Conservation (phyloP, 257 asterid genomes). For the Ophiorrhiza pumila region DNA sequence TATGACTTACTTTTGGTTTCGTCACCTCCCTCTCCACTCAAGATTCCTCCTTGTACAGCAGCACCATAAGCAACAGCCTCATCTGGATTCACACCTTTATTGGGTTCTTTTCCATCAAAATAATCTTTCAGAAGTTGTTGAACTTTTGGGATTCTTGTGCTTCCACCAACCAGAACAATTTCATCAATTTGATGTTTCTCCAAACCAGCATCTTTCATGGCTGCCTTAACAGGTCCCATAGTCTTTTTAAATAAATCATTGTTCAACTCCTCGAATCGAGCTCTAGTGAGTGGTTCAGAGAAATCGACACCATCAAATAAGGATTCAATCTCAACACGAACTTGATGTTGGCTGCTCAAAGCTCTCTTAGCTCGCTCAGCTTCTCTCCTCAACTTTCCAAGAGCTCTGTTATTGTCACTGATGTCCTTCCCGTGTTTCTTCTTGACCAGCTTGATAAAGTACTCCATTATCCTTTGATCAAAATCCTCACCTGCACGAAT, state of each 20-base stretch:
- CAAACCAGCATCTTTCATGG: conserved; percentile 80
- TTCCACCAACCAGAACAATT: conserved; percentile 88
- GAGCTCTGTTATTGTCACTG: conserved; percentile 78
- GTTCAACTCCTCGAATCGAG: conserved; percentile 87
- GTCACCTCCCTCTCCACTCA: conserved; percentile 84
- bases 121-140: too few relatives aligned
- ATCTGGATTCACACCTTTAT: conserved; percentile 84
- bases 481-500: conserved; percentile 69
- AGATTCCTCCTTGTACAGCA: conserved; percentile 83
- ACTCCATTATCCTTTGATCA: conserved; percentile 78
- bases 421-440: conserved; percentile 87
- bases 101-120: too few relatives aligned
- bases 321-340: conserved; percentile 81
- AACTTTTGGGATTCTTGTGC: conserved; percentile 83
- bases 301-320: conserved; percentile 74
- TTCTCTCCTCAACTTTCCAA: conserved; percentile 83
- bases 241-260: too few relatives aligned
- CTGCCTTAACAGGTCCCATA: conserved; percentile 90
- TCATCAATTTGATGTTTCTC: conserved; percentile 69
- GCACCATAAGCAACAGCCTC: conserved; percentile 92
- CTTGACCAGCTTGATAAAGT: conserved; percentile 76
- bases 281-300: conserved; percentile 83
- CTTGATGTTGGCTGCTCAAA: conserved; percentile 83
- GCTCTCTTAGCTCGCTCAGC: conserved; percentile 81
- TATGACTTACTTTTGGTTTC: conserved; percentile 77